Conservation (phyloP, 2,329 filamentous ascomycete genomes). For the Aspergillus tubingensis region DNA sequence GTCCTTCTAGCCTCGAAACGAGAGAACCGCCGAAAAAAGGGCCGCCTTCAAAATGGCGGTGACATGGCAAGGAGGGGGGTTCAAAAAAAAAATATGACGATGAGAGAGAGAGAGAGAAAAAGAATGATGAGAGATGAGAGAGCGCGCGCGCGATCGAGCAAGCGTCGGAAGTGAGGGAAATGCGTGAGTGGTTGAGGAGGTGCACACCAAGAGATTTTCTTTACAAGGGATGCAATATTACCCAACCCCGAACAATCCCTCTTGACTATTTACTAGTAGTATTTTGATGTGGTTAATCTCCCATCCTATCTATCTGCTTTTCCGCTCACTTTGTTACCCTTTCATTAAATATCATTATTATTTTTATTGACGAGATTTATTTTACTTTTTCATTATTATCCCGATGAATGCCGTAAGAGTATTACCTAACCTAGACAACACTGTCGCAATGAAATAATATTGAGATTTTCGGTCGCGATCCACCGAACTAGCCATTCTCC, state of each 20-base stretch:
- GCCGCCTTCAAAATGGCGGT: slow-evolving; percentile 12
- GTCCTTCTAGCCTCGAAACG: neutral
- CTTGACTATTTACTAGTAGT: neutral
- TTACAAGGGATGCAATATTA: slow-evolving; percentile 6
- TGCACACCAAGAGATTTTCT: neutral
- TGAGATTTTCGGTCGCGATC: slow-evolving; percentile 7
- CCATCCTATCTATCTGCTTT: neutral
- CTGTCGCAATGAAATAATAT: neutral
- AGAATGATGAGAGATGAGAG: neutral
- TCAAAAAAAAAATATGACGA: neutral
- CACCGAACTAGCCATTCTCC: slow-evolving; percentile 2
- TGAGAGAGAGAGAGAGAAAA: neutral
- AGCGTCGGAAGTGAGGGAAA: neutral
- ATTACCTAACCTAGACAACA: neutral
- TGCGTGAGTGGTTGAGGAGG: slow-evolving; percentile 1
- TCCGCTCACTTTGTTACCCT: neutral
- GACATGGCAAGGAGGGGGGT: slow-evolving; percentile 8
- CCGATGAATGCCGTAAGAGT: slow-evolving; percentile 3
- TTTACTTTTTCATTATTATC: neutral
- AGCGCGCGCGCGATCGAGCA: neutral
- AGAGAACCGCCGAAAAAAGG: slow-evolving; percentile 5
- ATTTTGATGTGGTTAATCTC: neutral
- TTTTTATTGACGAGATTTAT: neutral
- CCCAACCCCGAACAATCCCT: neutral
- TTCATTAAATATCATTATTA: neutral